Percentiles rank a stretch among this genome's conserved stretches.
Evolutionary conservation across 2,329 filamentous ascomycete genomes (phyloP).

Genomic region (Fusarium sp.): DNA sequence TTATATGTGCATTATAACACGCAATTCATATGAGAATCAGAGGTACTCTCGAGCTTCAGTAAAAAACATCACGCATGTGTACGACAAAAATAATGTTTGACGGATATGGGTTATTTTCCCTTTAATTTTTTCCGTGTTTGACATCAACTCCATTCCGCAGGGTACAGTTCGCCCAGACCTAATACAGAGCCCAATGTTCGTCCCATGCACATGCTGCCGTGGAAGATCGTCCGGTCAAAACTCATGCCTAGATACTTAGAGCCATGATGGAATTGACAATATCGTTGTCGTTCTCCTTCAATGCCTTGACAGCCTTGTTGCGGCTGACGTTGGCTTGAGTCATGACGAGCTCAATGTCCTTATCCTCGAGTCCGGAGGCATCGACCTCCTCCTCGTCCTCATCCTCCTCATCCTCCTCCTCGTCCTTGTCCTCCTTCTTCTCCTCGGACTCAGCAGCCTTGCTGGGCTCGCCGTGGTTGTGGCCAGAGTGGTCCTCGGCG

Average conservation of each 20-base stretch:
- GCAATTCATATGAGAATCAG: background rate
- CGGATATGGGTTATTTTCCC: constrained; percentile 38
- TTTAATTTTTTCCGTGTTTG: constrained; percentile 48
- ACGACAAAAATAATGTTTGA: constrained; percentile 12
- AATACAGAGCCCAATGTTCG: constrained; percentile 49
- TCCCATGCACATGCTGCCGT: constrained; percentile 46
- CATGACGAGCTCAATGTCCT: constrained; percentile 99
- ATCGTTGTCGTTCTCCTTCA: constrained; percentile 99
- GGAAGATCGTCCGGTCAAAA: constrained; percentile 39
- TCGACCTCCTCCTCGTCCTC: constrained; percentile 97
- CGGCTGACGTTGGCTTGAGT: constrained; percentile 95
- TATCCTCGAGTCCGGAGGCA: constrained; percentile 92
- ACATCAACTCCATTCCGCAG: constrained; percentile 48
- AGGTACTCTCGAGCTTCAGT: background rate
- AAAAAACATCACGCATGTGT: constrained; percentile 1
- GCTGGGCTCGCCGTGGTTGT: constrained; percentile 77
- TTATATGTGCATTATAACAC: background rate
- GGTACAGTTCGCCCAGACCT: constrained; percentile 45
- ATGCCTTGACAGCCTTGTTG: constrained; percentile 98
- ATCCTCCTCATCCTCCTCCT: constrained; percentile 87
- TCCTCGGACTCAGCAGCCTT: constrained; percentile 72
- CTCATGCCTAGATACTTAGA: constrained; percentile 76
- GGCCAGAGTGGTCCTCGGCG: constrained; percentile 74
- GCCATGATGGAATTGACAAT: constrained; percentile 99
- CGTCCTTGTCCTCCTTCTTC: constrained; percentile 81